Percentiles rank a stretch among this genome's conserved stretches.
Conservation (phyloP, 306 rosid species). For the Dalbergia cochinchinensis region DNA sequence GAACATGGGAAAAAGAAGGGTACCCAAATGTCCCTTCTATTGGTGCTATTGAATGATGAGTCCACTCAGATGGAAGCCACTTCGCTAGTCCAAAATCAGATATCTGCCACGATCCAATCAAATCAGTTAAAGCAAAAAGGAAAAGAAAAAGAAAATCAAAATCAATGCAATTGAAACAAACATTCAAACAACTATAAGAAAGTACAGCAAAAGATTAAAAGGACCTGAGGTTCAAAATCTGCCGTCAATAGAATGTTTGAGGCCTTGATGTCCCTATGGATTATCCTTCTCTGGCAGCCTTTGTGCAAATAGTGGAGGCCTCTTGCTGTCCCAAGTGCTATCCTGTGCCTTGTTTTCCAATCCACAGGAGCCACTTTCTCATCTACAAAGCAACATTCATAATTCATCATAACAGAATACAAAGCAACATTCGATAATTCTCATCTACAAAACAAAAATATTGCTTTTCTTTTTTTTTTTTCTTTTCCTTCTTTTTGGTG, state of each 20-base stretch:
- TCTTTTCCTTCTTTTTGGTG: neutral
- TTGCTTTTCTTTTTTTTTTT: neutral
- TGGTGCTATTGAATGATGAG: conserved; percentile 96
- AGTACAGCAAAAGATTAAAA: neutral
- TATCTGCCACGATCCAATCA: conserved; percentile 55
- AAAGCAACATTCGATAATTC: conserved; percentile 8
- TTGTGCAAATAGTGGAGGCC: conserved; percentile 92
- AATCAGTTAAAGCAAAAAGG: neutral
- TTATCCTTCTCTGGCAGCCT: conserved; percentile 93
- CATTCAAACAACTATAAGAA: neutral
- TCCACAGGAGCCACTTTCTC: conserved; percentile 72
- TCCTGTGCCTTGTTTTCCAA: conserved; percentile 88
- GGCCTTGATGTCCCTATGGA: conserved; percentile 87
- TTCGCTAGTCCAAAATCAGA: conserved; percentile 99
- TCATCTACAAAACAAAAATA: conserved; percentile 60
- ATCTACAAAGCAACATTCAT: conserved; percentile 52
- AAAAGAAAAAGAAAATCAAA: neutral
- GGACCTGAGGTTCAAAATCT: conserved; percentile 87
- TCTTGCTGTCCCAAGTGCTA: conserved; percentile 80
- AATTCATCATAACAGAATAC: too few species aligned
- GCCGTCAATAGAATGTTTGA: conserved; percentile 74
- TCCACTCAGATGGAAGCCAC: conserved; percentile 98
- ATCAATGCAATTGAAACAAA: neutral
- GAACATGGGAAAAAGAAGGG: conserved; percentile 7
- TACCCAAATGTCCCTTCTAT: conserved; percentile 99